phyloP scores from a whole-genome alignment of 306 rosid species.

The Geum urbanum region DNA sequence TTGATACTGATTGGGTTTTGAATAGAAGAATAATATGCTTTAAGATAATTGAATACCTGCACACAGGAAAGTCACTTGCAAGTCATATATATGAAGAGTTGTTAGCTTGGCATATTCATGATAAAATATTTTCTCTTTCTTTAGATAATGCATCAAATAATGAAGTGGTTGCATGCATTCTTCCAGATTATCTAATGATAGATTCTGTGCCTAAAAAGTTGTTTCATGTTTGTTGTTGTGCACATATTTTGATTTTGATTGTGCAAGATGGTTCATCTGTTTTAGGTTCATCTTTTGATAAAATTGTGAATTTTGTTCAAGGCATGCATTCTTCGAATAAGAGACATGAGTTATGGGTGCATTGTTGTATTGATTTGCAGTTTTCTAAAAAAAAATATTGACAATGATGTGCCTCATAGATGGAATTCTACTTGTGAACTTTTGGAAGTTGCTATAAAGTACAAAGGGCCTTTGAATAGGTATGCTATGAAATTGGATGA shows the following conservation, averaged over 20 bases:
- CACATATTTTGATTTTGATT: no score
- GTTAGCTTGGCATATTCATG: not conserved
- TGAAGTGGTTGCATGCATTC: not conserved
- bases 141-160: not conserved
- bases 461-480: not conserved
- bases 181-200: not conserved
- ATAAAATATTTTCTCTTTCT: not conserved
- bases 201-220: not conserved
- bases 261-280: no score
- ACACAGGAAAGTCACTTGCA: not conserved
- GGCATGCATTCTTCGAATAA: not conserved
- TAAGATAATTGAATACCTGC: not conserved
- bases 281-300: no score
- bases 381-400: not conserved
- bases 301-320: not conserved
- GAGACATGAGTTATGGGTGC: not conserved
- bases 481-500: not conserved
- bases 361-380: not conserved
- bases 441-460: not conserved
- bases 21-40: not conserved
- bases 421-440: not conserved
- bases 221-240: not conserved
- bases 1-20: not conserved
- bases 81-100: not conserved
- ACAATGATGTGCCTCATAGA: not conserved